A percentile compares a stretch with the other conserved stretches of the same genome.
Evolutionary conservation across 2,329 filamentous ascomycete species (phyloP).

Genomic region (Tolypocladium cylindrosporum): DNA sequence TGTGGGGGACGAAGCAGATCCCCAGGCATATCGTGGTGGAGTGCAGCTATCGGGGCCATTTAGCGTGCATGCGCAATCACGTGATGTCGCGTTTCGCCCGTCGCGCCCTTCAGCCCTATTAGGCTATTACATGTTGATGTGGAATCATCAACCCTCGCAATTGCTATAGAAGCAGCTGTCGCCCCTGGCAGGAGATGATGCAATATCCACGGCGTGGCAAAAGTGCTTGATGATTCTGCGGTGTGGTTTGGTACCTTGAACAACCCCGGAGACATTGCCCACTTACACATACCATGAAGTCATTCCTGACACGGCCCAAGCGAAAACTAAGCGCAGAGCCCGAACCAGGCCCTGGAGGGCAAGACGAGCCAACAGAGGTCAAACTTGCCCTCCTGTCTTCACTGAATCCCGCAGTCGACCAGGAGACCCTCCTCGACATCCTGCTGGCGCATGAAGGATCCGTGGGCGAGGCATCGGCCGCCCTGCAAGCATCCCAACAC

Average conservation of each 20-base stretch:
- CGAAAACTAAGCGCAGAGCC: slow-evolving; percentile 29
- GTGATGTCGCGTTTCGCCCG: slow-evolving; percentile 14
- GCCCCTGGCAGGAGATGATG: background rate
- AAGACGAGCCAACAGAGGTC: slow-evolving; percentile 76
- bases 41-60: slow-evolving; percentile 8
- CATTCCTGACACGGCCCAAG: slow-evolving; percentile 45
- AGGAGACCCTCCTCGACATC: slow-evolving; percentile 65
- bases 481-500: slow-evolving; percentile 29
- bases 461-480: slow-evolving; percentile 52
- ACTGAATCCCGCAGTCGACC: slow-evolving; percentile 53
- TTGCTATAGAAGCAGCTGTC: background rate
- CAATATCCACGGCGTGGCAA: background rate
- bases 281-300: slow-evolving; percentile 35
- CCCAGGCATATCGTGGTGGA: background rate
- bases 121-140: background rate
- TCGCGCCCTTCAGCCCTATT: background rate
- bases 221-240: background rate
- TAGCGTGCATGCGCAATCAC: slow-evolving; percentile 8
- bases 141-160: background rate
- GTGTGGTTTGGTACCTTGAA: background rate
- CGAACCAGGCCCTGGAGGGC: slow-evolving; percentile 19
- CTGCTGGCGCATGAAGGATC: slow-evolving; percentile 70
- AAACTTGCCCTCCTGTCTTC: slow-evolving; percentile 81
- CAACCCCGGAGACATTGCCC: background rate
- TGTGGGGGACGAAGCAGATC: background rate